These are phyloP conservation scores for Bullera alba DNA, from an alignment of 768 basidiomycete species.

Conservation along the genomic window DNA sequence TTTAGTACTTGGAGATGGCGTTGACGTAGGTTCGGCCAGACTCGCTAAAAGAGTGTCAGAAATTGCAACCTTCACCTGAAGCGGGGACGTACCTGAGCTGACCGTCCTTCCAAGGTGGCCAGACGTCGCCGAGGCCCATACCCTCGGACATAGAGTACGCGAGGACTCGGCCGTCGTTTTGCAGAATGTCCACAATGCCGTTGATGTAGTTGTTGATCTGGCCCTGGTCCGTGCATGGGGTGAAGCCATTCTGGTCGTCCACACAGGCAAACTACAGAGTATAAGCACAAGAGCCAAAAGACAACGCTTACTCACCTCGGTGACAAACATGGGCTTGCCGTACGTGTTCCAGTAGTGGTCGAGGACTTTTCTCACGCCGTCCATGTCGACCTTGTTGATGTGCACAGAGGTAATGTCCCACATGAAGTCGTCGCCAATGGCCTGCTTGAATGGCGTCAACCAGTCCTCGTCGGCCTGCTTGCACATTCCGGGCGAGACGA, in stretches of 20 bases:
- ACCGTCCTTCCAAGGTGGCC: slow-evolving; percentile 36
- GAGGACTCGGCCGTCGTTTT: slow-evolving; percentile 37
- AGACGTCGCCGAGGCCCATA: slow-evolving; percentile 40
- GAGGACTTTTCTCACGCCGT: slow-evolving; percentile 36
- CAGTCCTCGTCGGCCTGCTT: slow-evolving; percentile 44
- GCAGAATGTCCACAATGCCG: slow-evolving; percentile 43
- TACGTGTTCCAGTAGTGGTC: slow-evolving; percentile 42
- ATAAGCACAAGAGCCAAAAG: not conserved
- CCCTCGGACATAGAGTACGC: slow-evolving; percentile 45
- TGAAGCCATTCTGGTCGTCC: slow-evolving; percentile 37
- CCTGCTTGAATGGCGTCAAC: slow-evolving; percentile 41
- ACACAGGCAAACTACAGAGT: slow-evolving; percentile 40
- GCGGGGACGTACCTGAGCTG: slow-evolving; percentile 27
- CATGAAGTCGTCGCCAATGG: slow-evolving; percentile 7
- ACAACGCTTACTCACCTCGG: slow-evolving; percentile 24
- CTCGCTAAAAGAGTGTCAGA: slow-evolving; percentile 8
- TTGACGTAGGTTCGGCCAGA: slow-evolving; percentile 39
- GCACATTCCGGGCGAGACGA: slow-evolving; percentile 45
- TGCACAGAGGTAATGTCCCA: slow-evolving; percentile 42
- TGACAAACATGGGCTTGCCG: slow-evolving; percentile 41
- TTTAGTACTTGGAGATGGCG: slow-evolving; percentile 38
- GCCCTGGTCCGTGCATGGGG: slow-evolving; percentile 43
- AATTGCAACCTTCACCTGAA: not conserved
- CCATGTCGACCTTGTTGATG: slow-evolving; percentile 45
- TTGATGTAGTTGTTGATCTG: slow-evolving; percentile 45